phyloP scores from a whole-genome alignment of 306 rosid genomes.

The Rosa multiflora region DNA sequence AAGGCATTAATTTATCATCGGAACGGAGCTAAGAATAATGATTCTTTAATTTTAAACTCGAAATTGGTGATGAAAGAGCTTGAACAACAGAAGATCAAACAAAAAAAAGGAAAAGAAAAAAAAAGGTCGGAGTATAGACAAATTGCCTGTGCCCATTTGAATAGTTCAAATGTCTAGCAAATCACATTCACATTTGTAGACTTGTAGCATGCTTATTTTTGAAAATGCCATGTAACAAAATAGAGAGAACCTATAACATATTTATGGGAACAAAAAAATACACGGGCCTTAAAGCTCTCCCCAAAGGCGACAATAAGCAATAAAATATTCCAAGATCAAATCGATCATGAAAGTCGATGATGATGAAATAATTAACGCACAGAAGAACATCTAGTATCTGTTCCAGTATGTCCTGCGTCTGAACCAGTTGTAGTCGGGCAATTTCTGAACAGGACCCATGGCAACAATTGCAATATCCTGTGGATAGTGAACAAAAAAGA shows the following conservation, averaged over 20 bases:
- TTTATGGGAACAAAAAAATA: slow-evolving; percentile 28
- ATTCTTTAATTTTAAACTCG: too few relatives aligned
- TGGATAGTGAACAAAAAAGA: slow-evolving; percentile 7
- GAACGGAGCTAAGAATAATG: too few relatives aligned
- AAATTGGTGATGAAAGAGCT: too few relatives aligned
- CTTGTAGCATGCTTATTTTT: slow-evolving; percentile 52
- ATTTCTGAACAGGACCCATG: slow-evolving; percentile 74
- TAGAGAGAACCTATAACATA: slow-evolving; percentile 28
- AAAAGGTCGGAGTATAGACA: neutral
- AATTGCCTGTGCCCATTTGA: slow-evolving; percentile 19
- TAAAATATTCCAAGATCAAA: slow-evolving; percentile 38
- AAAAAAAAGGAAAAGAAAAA: too few relatives aligned
- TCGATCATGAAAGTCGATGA: slow-evolving; percentile 27
- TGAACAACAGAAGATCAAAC: neutral
- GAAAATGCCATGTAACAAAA: slow-evolving; percentile 42
- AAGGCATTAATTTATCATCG: too few relatives aligned
- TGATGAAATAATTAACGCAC: slow-evolving; percentile 24
- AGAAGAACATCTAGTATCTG: slow-evolving; percentile 64
- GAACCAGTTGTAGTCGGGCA: slow-evolving; percentile 98
- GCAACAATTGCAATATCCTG: slow-evolving; percentile 96
- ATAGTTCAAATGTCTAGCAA: neutral
- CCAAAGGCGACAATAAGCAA: slow-evolving; percentile 30
- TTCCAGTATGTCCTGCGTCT: slow-evolving; percentile 99
- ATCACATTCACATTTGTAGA: slow-evolving; percentile 32
- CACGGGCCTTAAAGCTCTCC: slow-evolving; percentile 39